Evolutionary conservation across 192 early-diverging fungal genomes (phyloP), one percentile per base, ranked within the genome.

Genomic region (Coemansia aciculifera): DNA sequence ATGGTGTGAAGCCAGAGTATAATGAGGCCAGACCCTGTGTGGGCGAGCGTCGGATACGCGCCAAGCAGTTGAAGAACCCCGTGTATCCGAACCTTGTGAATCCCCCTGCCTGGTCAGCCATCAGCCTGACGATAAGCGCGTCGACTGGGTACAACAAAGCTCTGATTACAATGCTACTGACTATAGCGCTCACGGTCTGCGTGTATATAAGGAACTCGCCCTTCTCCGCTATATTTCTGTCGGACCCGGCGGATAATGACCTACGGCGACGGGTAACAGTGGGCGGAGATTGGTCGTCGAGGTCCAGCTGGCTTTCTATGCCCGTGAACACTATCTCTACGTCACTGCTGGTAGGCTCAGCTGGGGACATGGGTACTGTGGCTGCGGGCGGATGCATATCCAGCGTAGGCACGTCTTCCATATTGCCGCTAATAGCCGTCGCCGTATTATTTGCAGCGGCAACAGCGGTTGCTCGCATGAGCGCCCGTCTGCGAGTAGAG

Each of bases 41-140:
- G 10, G 52, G 43, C 0, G 46, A 11, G 15, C 38, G 62, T 8
- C 15, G 17, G 12, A 32, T 36, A n/a, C 65, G 64, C 9, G 2
- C 13, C 36, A 75, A 38, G 59, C 78, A 81, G 32, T 67, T 63
- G 32, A 67, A 65, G 51, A 79, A 79, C 23, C 78, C 78, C 2
- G 61, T 48, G 54, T 68, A 79, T 3, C 39, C 72, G 23, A 44
- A 19, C 23, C 27, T 1, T 1, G 78, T 79, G 29, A 81, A 54
- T n/a, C 73, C 40, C 13, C 13, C 78, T 1, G 73, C 61, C 67
- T 81, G 73, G 31, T 81, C 78, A 2, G 73, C 78, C 67, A 81
- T 59, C 66, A 81, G 63, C 1, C 78, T 62, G 37, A 81, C 38
- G 2, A 72, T 11, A 2, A 75, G 32, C 17, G 78, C 7, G 60